Evolutionary conservation across 495 filamentous ascomycete species (phyloP).

Genomic region (Xylaria cubensis): DNA sequence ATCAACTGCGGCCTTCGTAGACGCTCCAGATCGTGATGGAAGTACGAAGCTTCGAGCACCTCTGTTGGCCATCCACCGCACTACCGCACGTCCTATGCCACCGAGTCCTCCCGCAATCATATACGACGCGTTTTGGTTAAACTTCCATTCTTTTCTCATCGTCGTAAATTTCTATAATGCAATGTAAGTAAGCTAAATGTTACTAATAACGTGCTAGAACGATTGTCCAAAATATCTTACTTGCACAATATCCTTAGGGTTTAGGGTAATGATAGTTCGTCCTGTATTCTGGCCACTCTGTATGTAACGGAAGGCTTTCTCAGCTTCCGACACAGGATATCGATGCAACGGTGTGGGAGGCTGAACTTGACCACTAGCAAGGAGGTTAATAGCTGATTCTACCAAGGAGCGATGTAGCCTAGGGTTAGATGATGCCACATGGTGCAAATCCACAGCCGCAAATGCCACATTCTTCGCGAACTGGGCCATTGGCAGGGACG

Average conservation of each 20-base stretch:
- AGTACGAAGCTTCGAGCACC: not conserved
- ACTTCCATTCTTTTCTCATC: not conserved
- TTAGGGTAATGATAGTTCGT: not conserved
- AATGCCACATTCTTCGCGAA: constrained; percentile 33
- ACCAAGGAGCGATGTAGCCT: not conserved
- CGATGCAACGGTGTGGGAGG: not conserved
- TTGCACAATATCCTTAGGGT: not conserved
- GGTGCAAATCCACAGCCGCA: not conserved
- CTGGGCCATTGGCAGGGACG: constrained; percentile 37
- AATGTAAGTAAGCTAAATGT: not conserved
- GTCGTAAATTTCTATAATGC: not conserved
- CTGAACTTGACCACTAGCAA: not conserved
- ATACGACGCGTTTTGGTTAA: not conserved
- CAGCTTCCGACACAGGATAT: not conserved
- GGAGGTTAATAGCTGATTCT: not conserved
- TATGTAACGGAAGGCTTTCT: not conserved
- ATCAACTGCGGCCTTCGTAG: not conserved
- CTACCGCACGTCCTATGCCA: not conserved
- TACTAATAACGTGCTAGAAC: not conserved
- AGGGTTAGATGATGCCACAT: not conserved
- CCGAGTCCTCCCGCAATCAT: not conserved
- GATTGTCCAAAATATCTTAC: not conserved
- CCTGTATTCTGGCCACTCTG: not conserved
- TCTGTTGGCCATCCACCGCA: not conserved
- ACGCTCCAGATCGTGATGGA: not conserved